A percentile compares a stretch with the other conserved stretches of the same genome.
These are phyloP conservation scores for Mycena indigotica DNA, from an alignment of 768 basidiomycete genomes.

Conservation along the genomic window DNA sequence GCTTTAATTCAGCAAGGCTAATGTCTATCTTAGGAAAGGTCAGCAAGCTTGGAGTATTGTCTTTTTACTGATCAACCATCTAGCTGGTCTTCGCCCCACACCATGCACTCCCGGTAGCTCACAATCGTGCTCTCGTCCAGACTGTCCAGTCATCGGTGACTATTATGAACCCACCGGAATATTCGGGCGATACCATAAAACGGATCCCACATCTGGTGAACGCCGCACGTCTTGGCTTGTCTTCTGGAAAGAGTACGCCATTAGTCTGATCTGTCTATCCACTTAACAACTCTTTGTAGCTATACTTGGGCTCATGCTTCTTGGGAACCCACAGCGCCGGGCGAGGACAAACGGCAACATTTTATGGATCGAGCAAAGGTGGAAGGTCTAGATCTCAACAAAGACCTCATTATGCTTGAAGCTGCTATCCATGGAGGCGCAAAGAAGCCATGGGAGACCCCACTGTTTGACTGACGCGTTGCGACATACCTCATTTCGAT, in stretches of 20 bases:
- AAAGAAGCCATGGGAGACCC: not conserved
- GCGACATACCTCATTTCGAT: too few relatives aligned
- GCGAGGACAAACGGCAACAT: not conserved
- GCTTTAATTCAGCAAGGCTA: not conserved
- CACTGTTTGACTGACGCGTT: too few relatives aligned
- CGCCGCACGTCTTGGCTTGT: not conserved
- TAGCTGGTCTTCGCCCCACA: not conserved
- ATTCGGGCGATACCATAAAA: not conserved
- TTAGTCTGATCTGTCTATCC: not conserved
- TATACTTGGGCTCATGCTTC: not conserved
- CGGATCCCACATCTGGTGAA: not conserved
- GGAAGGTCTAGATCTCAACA: not conserved
- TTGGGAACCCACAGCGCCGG: not conserved
- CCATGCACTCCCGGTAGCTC: not conserved
- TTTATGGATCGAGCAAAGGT: not conserved
- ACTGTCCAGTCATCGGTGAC: not conserved
- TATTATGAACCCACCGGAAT: not conserved
- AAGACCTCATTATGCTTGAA: not conserved
- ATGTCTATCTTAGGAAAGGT: not conserved
- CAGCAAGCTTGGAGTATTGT: not conserved
- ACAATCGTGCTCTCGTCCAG: not conserved
- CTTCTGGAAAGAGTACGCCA: not conserved
- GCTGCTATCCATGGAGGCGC: not conserved
- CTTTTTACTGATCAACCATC: not conserved
- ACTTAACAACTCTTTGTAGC: not conserved